Base-by-base conservation (phyloP, 441 rosid genomes). In the Aleurites moluccanus region DNA sequence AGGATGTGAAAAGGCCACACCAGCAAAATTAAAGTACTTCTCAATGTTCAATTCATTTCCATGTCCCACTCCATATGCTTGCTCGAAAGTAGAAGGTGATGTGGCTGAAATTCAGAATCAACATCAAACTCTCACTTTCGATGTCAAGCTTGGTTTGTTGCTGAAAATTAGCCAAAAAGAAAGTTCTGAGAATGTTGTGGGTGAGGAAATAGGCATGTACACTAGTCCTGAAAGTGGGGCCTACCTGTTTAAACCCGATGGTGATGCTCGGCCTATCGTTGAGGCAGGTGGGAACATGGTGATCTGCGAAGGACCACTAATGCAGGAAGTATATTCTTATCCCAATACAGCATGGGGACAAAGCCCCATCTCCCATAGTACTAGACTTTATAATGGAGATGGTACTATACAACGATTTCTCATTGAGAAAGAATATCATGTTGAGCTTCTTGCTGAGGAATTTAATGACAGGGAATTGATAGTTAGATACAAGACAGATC, bases 361-460 rank as follows among this genome's bases (percentile, higher is more conserved):
- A 42, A 81, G 89, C 2, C 99, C 98, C 3, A 79, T 93, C 85
- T 91, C 97, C 60, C 91, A 91, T 64, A 87, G 88, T 75, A 91
- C 98, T 62, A 91, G 96, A 42, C 73, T 93, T 70, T 96, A 91
- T 73, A 87, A 78, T 13, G 94, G 85, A 73, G 94, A 84, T 55
- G 76, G 80, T 76, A 81, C 89, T 1, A 77, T 88, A 27, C 96
- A 91, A 80, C 91, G 85, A 70, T 82, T 87, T 72, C 42, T 86
- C 44, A 75, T 89, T 20, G 99, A 96, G 88, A 92, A 89, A 82
- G 99, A 96, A 77, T 93, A 96, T 80, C 98, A 93, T 79, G 98
- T 92, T 69, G 98, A 93, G 90, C 92, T 93, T 73, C 70, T 92
- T 72, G 94, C 90, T 35, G 68, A 67, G 4, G 87, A 87, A 40